A percentile compares a stretch with the other conserved stretches of the same genome.
Evolutionary conservation across 2,329 filamentous ascomycete genomes (phyloP).

Genomic region (Paracoccidioides brasiliensis): DNA sequence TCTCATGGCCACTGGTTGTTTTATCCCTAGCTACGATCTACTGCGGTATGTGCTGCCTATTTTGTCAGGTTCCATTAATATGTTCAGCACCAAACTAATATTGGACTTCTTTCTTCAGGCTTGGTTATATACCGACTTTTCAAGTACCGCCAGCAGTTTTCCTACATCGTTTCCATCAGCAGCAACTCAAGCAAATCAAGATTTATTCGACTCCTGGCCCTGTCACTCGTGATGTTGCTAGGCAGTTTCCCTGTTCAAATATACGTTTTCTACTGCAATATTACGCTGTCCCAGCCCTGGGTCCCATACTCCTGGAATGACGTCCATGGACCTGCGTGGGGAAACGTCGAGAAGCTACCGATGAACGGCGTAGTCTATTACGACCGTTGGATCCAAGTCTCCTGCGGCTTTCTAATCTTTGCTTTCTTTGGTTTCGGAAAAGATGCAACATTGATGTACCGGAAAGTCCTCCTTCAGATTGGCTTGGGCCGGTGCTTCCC

Average conservation of each 20-base stretch:
- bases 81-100: conserved; percentile 9
- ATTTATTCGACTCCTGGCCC: conserved; percentile 42
- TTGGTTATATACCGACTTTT: conserved; percentile 48
- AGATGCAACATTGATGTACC: conserved; percentile 47
- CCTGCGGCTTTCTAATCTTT: conserved; percentile 43
- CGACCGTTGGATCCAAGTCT: conserved; percentile 47
- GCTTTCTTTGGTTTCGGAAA: conserved; percentile 51
- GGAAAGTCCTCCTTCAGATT: conserved; percentile 29
- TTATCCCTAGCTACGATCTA: conserved; percentile 43
- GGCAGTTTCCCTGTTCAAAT: conserved; percentile 41
- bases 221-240: conserved; percentile 43
- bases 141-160: conserved; percentile 47
- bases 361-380: conserved; percentile 34
- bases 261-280: conserved; percentile 38
- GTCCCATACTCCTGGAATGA: conserved; percentile 40
- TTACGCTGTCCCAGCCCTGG: conserved; percentile 21
- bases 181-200: conserved; percentile 44
- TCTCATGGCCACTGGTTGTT: conserved; percentile 45
- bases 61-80: background rate
- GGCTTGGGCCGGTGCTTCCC: conserved; percentile 28
- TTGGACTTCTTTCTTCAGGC: conserved; percentile 26
- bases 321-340: conserved; percentile 41
- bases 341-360: conserved; percentile 36
- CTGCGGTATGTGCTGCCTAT: conserved; percentile 36
- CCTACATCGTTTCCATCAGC: conserved; percentile 39